Evolutionary conservation across 257 asterid genomes (phyloP).

Genomic region (Leptodermis oblonga): DNA sequence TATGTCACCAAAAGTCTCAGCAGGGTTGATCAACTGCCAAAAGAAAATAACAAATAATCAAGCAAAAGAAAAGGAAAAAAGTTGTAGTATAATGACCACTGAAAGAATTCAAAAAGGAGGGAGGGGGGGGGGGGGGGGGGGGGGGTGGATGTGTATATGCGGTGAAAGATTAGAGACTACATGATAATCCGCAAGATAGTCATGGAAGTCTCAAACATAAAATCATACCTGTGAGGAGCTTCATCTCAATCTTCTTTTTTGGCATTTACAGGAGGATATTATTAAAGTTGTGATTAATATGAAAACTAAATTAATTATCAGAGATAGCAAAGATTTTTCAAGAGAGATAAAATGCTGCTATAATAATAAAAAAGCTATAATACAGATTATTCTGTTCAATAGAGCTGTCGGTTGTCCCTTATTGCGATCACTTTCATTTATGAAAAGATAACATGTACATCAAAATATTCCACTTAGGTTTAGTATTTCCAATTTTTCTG

Average conservation of each 20-base stretch:
- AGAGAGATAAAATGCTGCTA: constrained; percentile 10
- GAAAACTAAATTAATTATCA: background rate
- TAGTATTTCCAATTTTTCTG: background rate
- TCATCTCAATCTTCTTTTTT: background rate
- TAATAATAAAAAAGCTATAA: background rate
- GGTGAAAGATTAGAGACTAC: background rate
- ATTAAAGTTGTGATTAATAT: background rate
- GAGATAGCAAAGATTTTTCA: background rate
- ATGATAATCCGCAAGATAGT: background rate
- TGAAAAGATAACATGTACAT: background rate
- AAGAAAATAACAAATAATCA: constrained; percentile 22
- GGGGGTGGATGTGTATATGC: background rate
- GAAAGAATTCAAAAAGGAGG: background rate
- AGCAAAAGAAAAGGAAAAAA: background rate
- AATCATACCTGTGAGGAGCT: background rate
- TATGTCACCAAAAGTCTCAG: constrained; percentile 97
- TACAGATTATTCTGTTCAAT: background rate
- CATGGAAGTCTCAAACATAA: background rate
- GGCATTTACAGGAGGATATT: background rate
- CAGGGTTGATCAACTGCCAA: constrained; percentile 83
- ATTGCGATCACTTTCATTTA: background rate
- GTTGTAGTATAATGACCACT: background rate
- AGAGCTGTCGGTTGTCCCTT: background rate
- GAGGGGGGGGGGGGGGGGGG: too few species aligned
- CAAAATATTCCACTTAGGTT: background rate